phyloP scores from a whole-genome alignment of 2,329 filamentous ascomycete genomes.

The Hymenoscyphus albidus region DNA sequence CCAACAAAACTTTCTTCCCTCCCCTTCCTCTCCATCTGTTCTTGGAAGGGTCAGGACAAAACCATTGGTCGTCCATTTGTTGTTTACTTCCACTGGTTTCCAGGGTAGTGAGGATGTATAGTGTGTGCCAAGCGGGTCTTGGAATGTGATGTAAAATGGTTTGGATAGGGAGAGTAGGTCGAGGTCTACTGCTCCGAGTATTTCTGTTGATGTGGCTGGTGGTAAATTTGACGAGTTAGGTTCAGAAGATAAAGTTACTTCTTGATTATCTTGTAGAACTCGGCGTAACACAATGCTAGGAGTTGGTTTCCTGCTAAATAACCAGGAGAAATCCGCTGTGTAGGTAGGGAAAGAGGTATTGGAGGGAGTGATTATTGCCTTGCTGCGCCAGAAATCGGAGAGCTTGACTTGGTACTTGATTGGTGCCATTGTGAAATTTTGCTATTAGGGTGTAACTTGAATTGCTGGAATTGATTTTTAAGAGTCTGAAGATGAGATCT shows the following conservation, averaged over 20 bases:
- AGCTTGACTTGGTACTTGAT: neutral
- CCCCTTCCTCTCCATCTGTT: neutral
- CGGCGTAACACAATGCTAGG: neutral
- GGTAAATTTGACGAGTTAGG: neutral
- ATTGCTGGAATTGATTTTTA: neutral
- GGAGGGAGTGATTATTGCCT: neutral
- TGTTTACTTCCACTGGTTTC: neutral
- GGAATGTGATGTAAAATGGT: neutral
- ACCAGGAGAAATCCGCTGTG: neutral
- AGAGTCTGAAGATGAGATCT: neutral
- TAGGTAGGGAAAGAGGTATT: neutral
- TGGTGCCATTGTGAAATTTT: neutral
- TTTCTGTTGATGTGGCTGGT: too few relatives aligned
- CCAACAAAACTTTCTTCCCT: neutral
- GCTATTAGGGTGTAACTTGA: neutral
- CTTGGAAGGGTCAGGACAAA: neutral
- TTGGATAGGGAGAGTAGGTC: neutral
- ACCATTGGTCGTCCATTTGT: neutral
- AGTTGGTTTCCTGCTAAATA: neutral
- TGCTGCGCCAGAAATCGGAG: neutral
- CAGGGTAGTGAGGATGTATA: neutral
- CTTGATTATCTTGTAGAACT: neutral
- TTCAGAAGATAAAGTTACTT: neutral
- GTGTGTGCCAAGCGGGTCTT: neutral
- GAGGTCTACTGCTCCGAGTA: neutral